Evolutionary conservation across 1,284 basidiomycete species (phyloP), one percentile per base, ranked within the genome.

Genomic region (Puccinia coronata): DNA sequence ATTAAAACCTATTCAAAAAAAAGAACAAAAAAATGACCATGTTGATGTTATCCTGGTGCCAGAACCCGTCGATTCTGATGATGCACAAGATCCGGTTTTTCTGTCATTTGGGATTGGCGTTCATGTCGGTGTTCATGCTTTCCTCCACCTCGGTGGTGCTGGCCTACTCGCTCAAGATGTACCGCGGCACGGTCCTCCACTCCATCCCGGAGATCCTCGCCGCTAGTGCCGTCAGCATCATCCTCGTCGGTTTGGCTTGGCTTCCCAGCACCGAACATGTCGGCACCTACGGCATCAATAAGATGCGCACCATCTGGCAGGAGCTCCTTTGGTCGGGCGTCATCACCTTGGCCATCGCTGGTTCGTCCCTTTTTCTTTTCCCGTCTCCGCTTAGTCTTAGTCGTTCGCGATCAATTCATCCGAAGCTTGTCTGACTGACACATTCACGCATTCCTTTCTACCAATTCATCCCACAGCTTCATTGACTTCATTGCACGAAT

Each of bases 81-180:
- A 47, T 78, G 39, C 75, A 78, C 63, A 76, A 78, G 47, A 47
- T 78, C 47, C 63, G 75, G 53, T 31, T 65, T 28, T 78, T 47
- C 51, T 78, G 75, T 41, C 75, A 78, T 25, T 34, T 78, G 20
- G 75, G 57, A 43, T n/a, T 69, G 23, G 59, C 61, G 12, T 2
- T 53, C 75, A 36, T 78, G 31, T 28, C 75, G 11, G 47, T 69
- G 41, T 31, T 69, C 57, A 51, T 78, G 47, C 51, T 78, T 28
- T 41, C 51, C 18, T 78, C 75, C 49, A 78, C 61, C 39, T 78
- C 75, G 31, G 63, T 78, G 63, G 34, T 78, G n/a, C 51, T 78
- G 23, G 75, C 75, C 36, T 78, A 78, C 61, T 78, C 75, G 43
- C 51, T 78, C 61, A 78, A 69, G 63, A 78, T 78, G 75, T 78